phyloP scores from a whole-genome alignment of 768 basidiomycete genomes.

The Kwoniella heveanensis region DNA sequence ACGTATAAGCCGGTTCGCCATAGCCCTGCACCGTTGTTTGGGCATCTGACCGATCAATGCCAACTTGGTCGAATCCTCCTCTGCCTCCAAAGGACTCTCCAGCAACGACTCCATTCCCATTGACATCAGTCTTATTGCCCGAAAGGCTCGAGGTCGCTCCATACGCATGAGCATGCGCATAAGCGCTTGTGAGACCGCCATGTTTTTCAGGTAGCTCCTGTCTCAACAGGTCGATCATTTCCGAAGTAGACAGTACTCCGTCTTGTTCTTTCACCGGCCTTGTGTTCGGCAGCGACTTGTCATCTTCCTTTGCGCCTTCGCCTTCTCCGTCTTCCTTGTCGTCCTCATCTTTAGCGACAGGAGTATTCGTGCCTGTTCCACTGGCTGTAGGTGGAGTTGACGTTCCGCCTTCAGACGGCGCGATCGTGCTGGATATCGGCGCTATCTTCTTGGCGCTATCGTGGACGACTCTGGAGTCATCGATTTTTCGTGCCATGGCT shows the following conservation, averaged over 20 bases:
- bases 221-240: constrained; percentile 63
- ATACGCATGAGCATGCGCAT: constrained; percentile 55
- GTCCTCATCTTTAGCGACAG: constrained; percentile 58
- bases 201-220: constrained; percentile 28
- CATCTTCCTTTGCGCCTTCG: constrained; percentile 36
- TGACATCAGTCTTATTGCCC: constrained; percentile 35
- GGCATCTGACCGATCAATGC: constrained; percentile 12
- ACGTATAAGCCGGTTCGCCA: constrained; percentile 80
- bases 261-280: constrained; percentile 65
- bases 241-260: constrained; percentile 67
- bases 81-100: constrained; percentile 63
- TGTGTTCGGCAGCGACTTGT: constrained; percentile 68
- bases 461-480: constrained; percentile 63
- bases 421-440: background rate
- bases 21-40: constrained; percentile 40
- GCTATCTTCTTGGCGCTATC: constrained; percentile 46
- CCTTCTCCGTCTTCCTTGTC: constrained; percentile 54
- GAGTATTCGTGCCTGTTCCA: constrained; percentile 20
- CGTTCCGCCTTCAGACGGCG: background rate
- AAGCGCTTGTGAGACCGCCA: constrained; percentile 64
- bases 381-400: constrained; percentile 29
- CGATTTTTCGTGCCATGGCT: constrained; percentile 63
- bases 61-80: constrained; percentile 37
- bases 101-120: constrained; percentile 20
- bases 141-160: too few species aligned